Percentiles rank a stretch among this genome's conserved stretches.
Conservation (phyloP, 202 grass and related monocot species). For the Schoenoplectus tabernaemontani region DNA sequence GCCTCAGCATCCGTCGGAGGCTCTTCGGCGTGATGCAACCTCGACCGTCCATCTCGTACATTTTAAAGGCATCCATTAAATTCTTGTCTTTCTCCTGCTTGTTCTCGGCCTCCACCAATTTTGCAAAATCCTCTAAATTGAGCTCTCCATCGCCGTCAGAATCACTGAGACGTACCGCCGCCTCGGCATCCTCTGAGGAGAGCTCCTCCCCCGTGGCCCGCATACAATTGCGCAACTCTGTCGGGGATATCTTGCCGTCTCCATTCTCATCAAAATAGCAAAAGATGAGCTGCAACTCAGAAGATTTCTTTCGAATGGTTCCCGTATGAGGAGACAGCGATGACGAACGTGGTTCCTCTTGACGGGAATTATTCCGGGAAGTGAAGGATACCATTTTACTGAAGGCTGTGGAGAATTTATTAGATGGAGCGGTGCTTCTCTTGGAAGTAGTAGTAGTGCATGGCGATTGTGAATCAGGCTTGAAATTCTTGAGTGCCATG, state of each 20-base stretch:
- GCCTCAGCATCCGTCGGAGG: conserved; percentile 10
- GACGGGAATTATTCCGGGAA: background rate
- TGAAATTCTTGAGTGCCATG: background rate
- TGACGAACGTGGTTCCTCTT: background rate
- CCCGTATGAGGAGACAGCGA: too few relatives aligned
- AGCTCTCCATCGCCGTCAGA: conserved; percentile 18
- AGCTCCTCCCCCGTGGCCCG: background rate
- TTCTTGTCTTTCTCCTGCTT: conserved; percentile 15
- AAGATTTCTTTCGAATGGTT: background rate
- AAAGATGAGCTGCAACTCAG: background rate
- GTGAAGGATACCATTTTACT: background rate
- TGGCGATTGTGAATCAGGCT: background rate
- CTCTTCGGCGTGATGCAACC: conserved; percentile 26
- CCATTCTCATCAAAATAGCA: conserved; percentile 23
- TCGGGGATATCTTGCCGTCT: conserved; percentile 21
- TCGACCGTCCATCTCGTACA: conserved; percentile 28
- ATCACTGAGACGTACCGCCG: conserved; percentile 4
- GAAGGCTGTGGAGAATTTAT: background rate
- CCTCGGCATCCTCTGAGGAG: conserved; percentile 1
- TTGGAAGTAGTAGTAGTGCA: background rate
- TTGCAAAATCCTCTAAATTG: conserved; percentile 18
- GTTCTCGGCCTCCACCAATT: background rate
- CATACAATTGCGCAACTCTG: conserved; percentile 9
- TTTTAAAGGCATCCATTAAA: conserved; percentile 10
- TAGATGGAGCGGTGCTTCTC: background rate